These are phyloP conservation scores for Linnemannia exigua DNA, from an alignment of 192 early-diverging fungal species.

Conservation along the genomic window DNA sequence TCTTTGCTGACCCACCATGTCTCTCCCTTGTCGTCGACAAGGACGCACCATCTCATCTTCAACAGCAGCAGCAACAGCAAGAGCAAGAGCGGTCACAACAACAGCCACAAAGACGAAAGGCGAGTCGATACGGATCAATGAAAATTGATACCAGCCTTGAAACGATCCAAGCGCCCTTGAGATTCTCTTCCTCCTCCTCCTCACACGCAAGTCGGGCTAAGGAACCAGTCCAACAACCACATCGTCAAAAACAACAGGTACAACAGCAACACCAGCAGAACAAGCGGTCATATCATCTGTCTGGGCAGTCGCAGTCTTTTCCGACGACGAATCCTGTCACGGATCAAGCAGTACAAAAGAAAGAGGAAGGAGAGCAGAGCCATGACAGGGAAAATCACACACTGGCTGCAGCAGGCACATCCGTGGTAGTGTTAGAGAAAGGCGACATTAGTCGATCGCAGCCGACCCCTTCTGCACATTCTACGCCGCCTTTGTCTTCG, in stretches of 20 bases:
- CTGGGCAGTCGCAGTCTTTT: background rate
- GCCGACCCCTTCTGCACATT: background rate
- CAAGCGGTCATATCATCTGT: background rate
- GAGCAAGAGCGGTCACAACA: background rate
- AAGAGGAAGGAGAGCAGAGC: background rate
- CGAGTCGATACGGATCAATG: background rate
- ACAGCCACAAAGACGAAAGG: background rate
- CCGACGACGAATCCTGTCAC: background rate
- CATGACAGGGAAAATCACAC: background rate
- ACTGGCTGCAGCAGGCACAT: background rate
- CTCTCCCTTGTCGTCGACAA: background rate
- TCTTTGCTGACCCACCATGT: background rate
- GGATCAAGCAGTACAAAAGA: background rate
- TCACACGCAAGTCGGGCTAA: background rate
- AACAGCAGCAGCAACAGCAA: background rate
- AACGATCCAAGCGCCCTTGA: background rate
- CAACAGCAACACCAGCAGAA: background rate
- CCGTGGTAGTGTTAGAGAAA: background rate
- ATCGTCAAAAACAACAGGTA: background rate
- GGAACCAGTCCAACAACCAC: background rate
- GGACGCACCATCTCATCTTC: background rate
- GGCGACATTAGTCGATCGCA: background rate
- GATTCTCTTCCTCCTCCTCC: too few relatives aligned
- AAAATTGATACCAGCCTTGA: conserved; percentile 14
- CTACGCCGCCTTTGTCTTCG: too few relatives aligned